Evolutionary conservation across 202 grass and related monocot species (phyloP), one percentile per base, ranked within the genome.

Genomic region (Zizania palustris): DNA sequence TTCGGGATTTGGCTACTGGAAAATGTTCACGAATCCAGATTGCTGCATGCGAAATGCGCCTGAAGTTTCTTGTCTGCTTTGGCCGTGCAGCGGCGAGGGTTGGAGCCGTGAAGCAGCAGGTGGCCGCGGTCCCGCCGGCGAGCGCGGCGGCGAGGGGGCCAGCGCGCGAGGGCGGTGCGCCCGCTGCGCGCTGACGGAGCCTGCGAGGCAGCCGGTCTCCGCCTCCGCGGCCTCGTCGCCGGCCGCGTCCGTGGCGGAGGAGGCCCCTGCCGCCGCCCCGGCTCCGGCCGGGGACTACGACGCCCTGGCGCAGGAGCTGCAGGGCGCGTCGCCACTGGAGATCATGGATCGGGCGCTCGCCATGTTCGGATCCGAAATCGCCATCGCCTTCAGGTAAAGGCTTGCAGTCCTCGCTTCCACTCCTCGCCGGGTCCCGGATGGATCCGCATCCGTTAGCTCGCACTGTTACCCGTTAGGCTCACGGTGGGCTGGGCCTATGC

Each of bases 311-410:
- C 33, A 16, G 45, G 86, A 88, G 82, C 76, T 97, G 69, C 73
- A 87, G 80, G 82, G 76, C 68, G 82, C 90, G 60, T 97, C 93
- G 55, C 93, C 93, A 21, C 84, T 97, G 80, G 80, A 97, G 74
- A 69, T 97, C 72, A 93, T 97, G 93, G 93, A 97, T 82, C 89
- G 82, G 72, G 93, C 90, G 74, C 90, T 97, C 19, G 65, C 82
- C 73, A 84, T 85, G 73, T 97, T 97, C 66, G 93, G 93, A 22
- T 73, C 82, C 76, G 90, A 93, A 39, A 97, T 97, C 55, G 93
- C 88, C 59, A 97, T 97, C 85, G 93, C 93, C 48, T 97, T 97
- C 83, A 97, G 93, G 93, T 96, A 58, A 76, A 65, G 67, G 0
- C 2, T 42, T 0, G 7, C 6, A 4, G 0, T 42, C 40, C 40